Conservation (phyloP, 2,329 filamentous ascomycete species). For the Mariannaea sp. region DNA sequence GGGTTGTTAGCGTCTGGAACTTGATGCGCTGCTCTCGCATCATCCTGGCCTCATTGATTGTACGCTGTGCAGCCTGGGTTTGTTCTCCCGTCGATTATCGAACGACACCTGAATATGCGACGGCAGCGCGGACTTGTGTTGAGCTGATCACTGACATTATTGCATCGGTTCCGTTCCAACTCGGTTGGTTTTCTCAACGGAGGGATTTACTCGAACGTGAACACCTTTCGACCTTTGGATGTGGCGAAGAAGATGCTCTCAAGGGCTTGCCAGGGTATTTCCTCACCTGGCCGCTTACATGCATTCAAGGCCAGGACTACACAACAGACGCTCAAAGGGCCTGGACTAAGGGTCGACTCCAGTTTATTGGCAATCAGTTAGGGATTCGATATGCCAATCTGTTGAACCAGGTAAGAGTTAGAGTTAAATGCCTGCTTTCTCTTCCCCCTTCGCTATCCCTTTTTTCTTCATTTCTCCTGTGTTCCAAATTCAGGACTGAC, state of each 20-base stretch:
- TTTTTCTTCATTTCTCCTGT: not conserved
- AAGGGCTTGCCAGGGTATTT: slow-evolving; percentile 65
- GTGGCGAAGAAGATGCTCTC: slow-evolving; percentile 53
- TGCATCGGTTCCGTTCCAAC: slow-evolving; percentile 64
- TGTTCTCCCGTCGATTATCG: slow-evolving; percentile 65
- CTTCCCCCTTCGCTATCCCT: not conserved
- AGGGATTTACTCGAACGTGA: slow-evolving; percentile 47
- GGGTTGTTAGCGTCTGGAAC: slow-evolving; percentile 63
- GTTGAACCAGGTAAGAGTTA: slow-evolving; percentile 54
- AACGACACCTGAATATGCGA: slow-evolving; percentile 65
- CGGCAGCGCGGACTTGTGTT: slow-evolving; percentile 55
- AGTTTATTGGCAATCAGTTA: slow-evolving; percentile 59
- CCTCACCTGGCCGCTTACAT: slow-evolving; percentile 62
- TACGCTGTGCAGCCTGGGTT: slow-evolving; percentile 65
- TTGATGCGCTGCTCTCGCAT: slow-evolving; percentile 58
- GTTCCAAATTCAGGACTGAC: slow-evolving; percentile 17
- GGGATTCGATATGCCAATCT: slow-evolving; percentile 64
- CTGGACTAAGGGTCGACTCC: slow-evolving; percentile 60
- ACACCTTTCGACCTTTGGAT: slow-evolving; percentile 53
- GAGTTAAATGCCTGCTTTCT: not conserved
- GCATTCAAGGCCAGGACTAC: slow-evolving; percentile 61
- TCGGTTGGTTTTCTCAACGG: slow-evolving; percentile 61
- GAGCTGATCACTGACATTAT: slow-evolving; percentile 63
- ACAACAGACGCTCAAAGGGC: slow-evolving; percentile 61
- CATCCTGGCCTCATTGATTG: slow-evolving; percentile 58